Percentiles rank a stretch among this genome's conserved stretches.
Evolutionary conservation across 805 yeast species (phyloP).

Genomic region (Wickerhamiella azymoides): DNA sequence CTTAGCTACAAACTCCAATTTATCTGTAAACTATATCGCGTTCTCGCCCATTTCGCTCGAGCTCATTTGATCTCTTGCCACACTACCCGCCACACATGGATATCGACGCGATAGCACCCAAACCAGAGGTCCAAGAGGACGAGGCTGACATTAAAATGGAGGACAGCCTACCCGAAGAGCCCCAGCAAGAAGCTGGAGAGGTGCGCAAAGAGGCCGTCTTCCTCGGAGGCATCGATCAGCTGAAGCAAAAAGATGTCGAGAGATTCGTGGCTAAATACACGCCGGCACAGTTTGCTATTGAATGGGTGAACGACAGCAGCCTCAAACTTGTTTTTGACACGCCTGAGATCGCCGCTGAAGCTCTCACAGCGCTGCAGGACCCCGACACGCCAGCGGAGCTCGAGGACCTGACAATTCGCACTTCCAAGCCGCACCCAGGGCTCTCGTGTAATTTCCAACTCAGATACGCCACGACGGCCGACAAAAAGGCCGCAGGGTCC

Average conservation of each 20-base stretch:
- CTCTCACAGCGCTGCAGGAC: slow-evolving; percentile 19
- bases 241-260: slow-evolving; percentile 48
- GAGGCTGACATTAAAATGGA: too few species aligned
- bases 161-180: too few species aligned
- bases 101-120: too few species aligned
- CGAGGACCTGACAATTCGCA: slow-evolving; percentile 13
- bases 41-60: too few species aligned
- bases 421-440: slow-evolving; percentile 26
- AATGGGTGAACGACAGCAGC: slow-evolving; percentile 55
- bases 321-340: slow-evolving; percentile 42
- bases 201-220: slow-evolving; percentile 20
- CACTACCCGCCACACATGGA: too few species aligned
- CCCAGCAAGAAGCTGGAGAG: neutral
- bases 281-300: slow-evolving; percentile 27
- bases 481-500: slow-evolving; percentile 45
- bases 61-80: too few species aligned
- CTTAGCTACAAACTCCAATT: too few species aligned
- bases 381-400: slow-evolving; percentile 15
- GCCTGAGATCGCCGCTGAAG: slow-evolving; percentile 28
- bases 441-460: slow-evolving; percentile 27
- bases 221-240: slow-evolving; percentile 48
- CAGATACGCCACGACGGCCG: slow-evolving; percentile 40
- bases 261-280: slow-evolving; percentile 37
- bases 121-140: too few species aligned
- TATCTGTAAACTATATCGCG: too few species aligned